phyloP scores from a whole-genome alignment of 441 rosid genomes.

The Raphanus hybrid region DNA sequence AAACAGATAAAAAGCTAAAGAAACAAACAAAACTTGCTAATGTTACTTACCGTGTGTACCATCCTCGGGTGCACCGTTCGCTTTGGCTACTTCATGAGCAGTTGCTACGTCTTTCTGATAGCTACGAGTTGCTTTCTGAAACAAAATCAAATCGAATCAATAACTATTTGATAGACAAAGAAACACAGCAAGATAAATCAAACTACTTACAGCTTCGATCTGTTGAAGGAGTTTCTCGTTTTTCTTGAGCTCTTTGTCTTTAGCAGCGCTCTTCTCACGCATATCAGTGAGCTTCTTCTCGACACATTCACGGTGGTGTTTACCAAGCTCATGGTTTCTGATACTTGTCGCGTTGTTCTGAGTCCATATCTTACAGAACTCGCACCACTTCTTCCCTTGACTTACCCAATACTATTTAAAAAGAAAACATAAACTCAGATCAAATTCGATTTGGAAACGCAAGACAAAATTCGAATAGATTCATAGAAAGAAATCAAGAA shows the following conservation, averaged over 20 bases:
- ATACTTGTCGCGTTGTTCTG: constrained; percentile 85
- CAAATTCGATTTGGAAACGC: not conserved
- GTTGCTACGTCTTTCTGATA: constrained; percentile 88
- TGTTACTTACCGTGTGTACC: constrained; percentile 56
- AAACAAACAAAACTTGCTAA: constrained; percentile 25
- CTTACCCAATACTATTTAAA: constrained; percentile 82
- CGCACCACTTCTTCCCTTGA: constrained; percentile 98
- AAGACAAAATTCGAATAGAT: not conserved
- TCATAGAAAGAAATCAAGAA: not conserved
- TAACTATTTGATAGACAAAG: not conserved
- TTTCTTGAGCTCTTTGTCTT: constrained; percentile 80
- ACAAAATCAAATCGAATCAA: not conserved
- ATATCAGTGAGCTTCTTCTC: constrained; percentile 69
- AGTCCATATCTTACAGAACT: constrained; percentile 85
- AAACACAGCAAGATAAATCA: not conserved
- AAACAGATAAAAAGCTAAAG: constrained; percentile 15
- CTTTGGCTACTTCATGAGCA: constrained; percentile 64
- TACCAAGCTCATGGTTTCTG: constrained; percentile 94
- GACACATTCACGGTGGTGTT: constrained; percentile 81
- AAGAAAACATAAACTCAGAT: not conserved
- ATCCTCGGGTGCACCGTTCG: constrained; percentile 55
- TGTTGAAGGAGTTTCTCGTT: constrained; percentile 74
- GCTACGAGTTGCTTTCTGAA: constrained; percentile 89
- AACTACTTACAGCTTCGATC: constrained; percentile 79
- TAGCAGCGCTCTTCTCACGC: constrained; percentile 79